Conservation (phyloP, 176 grass and related monocot species). For the Guadua angustifolia region DNA sequence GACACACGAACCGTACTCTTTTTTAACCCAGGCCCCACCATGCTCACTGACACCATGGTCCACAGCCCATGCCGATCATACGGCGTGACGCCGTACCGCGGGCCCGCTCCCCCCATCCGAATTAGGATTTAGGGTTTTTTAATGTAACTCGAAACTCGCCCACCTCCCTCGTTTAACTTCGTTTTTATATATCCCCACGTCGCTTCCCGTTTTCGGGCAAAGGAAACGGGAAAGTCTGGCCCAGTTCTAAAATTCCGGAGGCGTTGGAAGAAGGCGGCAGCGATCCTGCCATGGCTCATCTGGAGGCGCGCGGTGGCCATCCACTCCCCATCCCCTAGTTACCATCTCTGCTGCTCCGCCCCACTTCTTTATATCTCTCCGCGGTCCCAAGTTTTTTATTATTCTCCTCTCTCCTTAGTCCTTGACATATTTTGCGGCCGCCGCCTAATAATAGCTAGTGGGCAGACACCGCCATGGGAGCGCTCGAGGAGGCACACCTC, state of each 20-base stretch:
- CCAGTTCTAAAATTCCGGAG: background rate
- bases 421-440: background rate
- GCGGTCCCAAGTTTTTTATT: background rate
- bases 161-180: too few species aligned
- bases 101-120: background rate
- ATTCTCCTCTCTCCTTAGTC: background rate
- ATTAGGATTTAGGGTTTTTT: too few species aligned
- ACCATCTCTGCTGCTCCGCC: background rate
- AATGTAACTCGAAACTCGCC: too few species aligned
- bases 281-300: constrained; percentile 33
- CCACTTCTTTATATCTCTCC: too few species aligned
- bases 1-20: background rate
- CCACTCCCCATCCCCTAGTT: constrained; percentile 32
- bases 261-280: constrained; percentile 21
- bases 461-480: constrained; percentile 59
- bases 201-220: background rate
- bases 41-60: too few species aligned
- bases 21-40: background rate
- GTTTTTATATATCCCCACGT: background rate
- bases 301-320: constrained; percentile 39
- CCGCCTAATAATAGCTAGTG: constrained; percentile 49
- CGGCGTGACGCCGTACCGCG: too few species aligned
- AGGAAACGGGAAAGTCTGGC: background rate
- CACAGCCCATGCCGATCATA: too few species aligned
- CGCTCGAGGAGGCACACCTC: constrained; percentile 72